Conservation (phyloP, 352 stramenopile species). For the Phytophthora europaea region DNA sequence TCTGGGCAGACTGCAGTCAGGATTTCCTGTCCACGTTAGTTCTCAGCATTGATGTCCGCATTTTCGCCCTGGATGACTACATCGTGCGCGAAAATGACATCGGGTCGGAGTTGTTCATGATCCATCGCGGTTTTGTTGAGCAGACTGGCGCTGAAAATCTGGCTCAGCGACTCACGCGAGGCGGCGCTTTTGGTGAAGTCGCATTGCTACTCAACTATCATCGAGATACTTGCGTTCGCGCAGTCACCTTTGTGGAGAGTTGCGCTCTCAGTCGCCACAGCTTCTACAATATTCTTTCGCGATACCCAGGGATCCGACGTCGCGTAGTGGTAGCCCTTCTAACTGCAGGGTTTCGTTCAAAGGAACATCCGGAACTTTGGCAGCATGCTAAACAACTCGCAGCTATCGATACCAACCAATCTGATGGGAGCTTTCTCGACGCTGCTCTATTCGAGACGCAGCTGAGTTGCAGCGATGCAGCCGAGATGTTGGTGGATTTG, state of each 20-base stretch:
- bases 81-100: background rate
- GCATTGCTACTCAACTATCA: background rate
- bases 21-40: background rate
- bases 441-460: background rate
- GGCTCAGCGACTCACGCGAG: background rate
- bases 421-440: background rate
- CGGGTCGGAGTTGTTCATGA: background rate
- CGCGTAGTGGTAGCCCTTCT: background rate
- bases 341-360: background rate
- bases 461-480: background rate
- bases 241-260: background rate
- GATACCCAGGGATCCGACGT: background rate
- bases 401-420: background rate
- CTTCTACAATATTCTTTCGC: background rate
- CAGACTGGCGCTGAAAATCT: constrained; percentile 1
- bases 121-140: background rate
- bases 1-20: background rate
- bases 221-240: background rate
- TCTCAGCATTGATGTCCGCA: background rate
- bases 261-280: background rate
- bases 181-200: background rate
- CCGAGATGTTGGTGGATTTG: background rate
- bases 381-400: background rate
- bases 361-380: background rate
- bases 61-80: background rate